A percentile compares a stretch with the other conserved stretches of the same genome.
Evolutionary conservation across 495 filamentous ascomycete genomes (phyloP).

Genomic region (Margaritispora aquatica): DNA sequence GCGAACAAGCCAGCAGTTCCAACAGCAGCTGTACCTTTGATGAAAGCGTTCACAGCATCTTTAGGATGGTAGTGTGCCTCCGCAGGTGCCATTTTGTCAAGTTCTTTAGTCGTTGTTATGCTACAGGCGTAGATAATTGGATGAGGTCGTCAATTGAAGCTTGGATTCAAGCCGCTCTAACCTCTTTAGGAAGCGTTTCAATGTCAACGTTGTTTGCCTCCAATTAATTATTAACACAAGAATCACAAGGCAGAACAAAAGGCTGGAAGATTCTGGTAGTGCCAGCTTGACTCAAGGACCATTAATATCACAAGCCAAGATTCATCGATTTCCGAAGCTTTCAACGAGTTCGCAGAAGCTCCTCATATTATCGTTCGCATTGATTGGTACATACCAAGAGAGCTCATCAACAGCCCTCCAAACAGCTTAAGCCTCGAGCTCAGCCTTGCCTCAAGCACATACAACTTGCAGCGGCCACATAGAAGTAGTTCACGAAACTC

Average conservation of each 20-base stretch:
- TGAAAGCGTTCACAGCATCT: conserved; percentile 65
- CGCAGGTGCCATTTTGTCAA: conserved; percentile 24
- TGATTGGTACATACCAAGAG: background rate
- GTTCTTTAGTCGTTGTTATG: background rate
- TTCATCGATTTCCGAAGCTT: background rate
- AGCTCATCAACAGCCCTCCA: background rate
- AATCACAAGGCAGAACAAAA: background rate
- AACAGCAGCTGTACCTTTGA: conserved; percentile 57
- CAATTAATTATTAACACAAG: background rate
- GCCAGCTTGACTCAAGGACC: background rate
- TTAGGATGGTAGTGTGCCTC: conserved; percentile 60
- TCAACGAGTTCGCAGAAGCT: background rate
- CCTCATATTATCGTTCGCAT: background rate
- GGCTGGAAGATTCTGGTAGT: background rate
- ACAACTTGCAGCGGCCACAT: background rate
- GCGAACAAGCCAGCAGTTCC: conserved; percentile 63
- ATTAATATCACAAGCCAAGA: background rate
- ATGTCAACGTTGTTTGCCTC: background rate
- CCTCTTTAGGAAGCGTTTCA: background rate
- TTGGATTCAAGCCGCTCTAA: background rate
- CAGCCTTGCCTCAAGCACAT: background rate
- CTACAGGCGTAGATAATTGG: background rate
- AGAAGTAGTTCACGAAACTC: background rate
- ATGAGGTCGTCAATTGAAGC: background rate
- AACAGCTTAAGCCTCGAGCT: background rate